Conservation (phyloP, 306 rosid genomes). For the Glycine soja region DNA sequence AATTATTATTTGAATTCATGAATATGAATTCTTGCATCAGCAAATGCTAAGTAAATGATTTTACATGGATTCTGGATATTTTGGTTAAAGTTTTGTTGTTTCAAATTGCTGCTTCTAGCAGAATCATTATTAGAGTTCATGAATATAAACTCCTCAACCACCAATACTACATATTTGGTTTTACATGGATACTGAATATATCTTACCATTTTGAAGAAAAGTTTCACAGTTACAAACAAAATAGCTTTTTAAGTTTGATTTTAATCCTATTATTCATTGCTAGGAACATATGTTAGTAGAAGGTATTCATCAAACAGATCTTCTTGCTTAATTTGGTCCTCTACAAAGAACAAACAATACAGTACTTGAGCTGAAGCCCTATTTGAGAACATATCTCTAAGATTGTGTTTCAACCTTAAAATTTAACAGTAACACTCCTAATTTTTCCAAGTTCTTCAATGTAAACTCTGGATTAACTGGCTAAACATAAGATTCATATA, state of each 20-base stretch:
- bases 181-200: not conserved
- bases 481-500: not conserved
- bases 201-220: slow-evolving; percentile 13
- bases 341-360: not conserved
- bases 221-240: not conserved
- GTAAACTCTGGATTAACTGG: not conserved
- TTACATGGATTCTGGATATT: not conserved
- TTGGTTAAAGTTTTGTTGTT: slow-evolving; percentile 5
- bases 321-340: not conserved
- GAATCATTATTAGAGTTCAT: slow-evolving; percentile 27
- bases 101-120: slow-evolving; percentile 24
- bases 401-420: not conserved
- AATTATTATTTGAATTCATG: slow-evolving; percentile 9
- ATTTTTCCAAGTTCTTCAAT: not conserved
- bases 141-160: slow-evolving; percentile 16
- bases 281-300: slow-evolving; percentile 16
- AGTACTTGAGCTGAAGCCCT: slow-evolving; percentile 12
- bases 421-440: slow-evolving; percentile 14
- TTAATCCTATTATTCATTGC: slow-evolving; percentile 1
- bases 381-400: not conserved
- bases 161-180: slow-evolving; percentile 13
- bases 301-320: not conserved
- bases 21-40: slow-evolving; percentile 18
- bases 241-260: no score
- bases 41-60: not conserved